Conservation (phyloP, 257 asterid species). For the Rhazya stricta region DNA sequence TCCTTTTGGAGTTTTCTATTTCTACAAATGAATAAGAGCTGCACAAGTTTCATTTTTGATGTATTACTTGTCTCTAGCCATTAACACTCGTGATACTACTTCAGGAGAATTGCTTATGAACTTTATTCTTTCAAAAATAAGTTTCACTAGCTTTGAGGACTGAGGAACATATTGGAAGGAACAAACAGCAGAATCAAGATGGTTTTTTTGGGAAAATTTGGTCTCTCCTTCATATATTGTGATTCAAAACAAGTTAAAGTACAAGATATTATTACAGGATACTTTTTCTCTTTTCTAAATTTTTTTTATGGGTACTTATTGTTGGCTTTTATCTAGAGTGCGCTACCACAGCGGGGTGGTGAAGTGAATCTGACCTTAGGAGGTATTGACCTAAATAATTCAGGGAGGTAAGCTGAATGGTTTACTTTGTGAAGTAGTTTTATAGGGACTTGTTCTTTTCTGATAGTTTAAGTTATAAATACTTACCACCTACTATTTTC, state of each 20-base stretch:
- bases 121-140: background rate
- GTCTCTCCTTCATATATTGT: background rate
- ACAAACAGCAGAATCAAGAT: background rate
- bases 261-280: background rate
- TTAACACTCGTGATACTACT: background rate
- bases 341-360: slow-evolving; percentile 89
- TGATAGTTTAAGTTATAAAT: background rate
- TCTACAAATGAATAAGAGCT: background rate
- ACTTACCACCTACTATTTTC: slow-evolving; percentile 7
- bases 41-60: background rate
- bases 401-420: slow-evolving; percentile 65
- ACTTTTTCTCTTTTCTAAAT: slow-evolving; percentile 2
- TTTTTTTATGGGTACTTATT: slow-evolving; percentile 9
- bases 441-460: background rate
- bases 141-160: background rate
- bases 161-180: background rate
- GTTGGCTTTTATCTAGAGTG: slow-evolving; percentile 45
- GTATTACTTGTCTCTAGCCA: background rate
- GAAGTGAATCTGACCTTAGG: slow-evolving; percentile 93
- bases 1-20: background rate
- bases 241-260: background rate
- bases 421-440: background rate
- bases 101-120: background rate
- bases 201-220: background rate
- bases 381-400: slow-evolving; percentile 88